Percentiles rank a stretch among this genome's conserved stretches.
phyloP scores from a whole-genome alignment of 1,284 basidiomycete species.

The Ustilago trichophora region DNA sequence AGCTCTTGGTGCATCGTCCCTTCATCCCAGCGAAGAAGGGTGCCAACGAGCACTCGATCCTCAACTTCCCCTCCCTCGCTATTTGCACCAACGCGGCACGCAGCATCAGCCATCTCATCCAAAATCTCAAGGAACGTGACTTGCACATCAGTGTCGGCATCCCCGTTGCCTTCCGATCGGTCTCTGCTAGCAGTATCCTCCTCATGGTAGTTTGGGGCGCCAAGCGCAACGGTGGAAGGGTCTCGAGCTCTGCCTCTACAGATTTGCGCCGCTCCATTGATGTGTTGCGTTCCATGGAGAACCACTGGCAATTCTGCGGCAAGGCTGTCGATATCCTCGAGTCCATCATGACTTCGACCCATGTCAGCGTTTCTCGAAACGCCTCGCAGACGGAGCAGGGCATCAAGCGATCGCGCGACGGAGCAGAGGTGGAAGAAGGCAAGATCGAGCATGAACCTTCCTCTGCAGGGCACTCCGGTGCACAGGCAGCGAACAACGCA shows the following conservation, averaged over 20 bases:
- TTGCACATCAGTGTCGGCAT: slow-evolving; percentile 28
- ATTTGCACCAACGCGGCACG: slow-evolving; percentile 61
- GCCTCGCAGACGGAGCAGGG: slow-evolving; percentile 27
- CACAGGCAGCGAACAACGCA: background rate
- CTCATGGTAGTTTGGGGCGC: slow-evolving; percentile 55
- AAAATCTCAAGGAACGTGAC: slow-evolving; percentile 39
- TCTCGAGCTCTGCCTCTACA: slow-evolving; percentile 45
- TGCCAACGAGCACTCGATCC: slow-evolving; percentile 29
- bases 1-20: slow-evolving; percentile 59
- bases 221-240: slow-evolving; percentile 43
- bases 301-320: slow-evolving; percentile 48
- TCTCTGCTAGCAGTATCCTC: slow-evolving; percentile 44
- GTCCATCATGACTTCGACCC: slow-evolving; percentile 39
- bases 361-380: slow-evolving; percentile 22
- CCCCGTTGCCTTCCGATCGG: slow-evolving; percentile 25
- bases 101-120: slow-evolving; percentile 50
- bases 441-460: slow-evolving; percentile 2
- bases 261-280: slow-evolving; percentile 55
- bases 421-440: slow-evolving; percentile 12
- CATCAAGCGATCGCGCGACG: slow-evolving; percentile 28
- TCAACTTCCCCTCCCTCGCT: slow-evolving; percentile 61
- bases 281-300: slow-evolving; percentile 44
- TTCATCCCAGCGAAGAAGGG: slow-evolving; percentile 56
- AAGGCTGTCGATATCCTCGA: slow-evolving; percentile 46
- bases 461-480: too few relatives aligned